Evolutionary conservation across 768 basidiomycete genomes (phyloP), one percentile per base, ranked within the genome.

Genomic region (Phaffia tasmanica): DNA sequence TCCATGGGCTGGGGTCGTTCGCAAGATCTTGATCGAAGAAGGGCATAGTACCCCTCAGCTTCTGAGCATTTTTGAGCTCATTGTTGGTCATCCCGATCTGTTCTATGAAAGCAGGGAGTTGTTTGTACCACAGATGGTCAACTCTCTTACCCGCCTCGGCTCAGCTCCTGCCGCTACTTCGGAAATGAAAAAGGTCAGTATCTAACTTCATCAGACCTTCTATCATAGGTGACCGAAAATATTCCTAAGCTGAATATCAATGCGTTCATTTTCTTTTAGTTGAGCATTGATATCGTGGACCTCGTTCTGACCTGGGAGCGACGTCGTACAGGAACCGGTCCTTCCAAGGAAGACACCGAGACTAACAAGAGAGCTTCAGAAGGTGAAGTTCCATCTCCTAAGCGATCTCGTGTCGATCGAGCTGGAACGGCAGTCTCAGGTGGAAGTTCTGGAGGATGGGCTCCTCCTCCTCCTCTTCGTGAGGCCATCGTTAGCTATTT

Each of bases 401-500:
- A 77, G 70, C 70, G 73, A 21, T 73, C 76, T 55, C 70, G 73
- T 25, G 46, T 74, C 21, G 77, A 78, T 63, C 70, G 77, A n/a
- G 78, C 76, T 2, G 75, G 75, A 0, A 77, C 76, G 27, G 74
- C 73, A 3, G 72, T 75, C 18, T 74, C 74, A 8, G 71, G 75
- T 18, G 71, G 70, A 42, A 71, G 70, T 32, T 73, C 73, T 47
- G 72, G 74, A 59, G 75, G 75, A 3, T 93, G 90, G 89, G 76
- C 82, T 25, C 88, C 88, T 0, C 89, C 93, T 2, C 77, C 88
- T 32, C 80, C 81, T 25, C 84, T 89, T 65, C 83, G 89, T 32
- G 94, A 98, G 77, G 86, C 86, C 67, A 88, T 95, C 78, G 87
- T 97, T 70, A 92, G 90, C 78, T 95, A 92, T 76, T 82, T 99